Evolutionary conservation across 192 early-diverging fungal species (phyloP).

Genomic region (Podila epicladia): DNA sequence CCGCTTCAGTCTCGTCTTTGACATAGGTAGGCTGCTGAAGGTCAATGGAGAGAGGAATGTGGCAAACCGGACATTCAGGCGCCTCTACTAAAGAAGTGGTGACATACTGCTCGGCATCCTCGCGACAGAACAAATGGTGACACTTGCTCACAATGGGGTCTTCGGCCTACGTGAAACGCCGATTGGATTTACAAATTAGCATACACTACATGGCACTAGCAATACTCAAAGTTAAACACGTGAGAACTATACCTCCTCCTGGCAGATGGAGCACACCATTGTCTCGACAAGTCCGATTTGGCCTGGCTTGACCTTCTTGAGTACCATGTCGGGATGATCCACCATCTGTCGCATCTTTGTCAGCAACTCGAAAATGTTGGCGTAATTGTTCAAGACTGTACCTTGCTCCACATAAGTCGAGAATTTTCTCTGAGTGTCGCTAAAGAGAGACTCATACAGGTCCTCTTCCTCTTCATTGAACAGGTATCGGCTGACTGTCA

Average conservation of each 20-base stretch:
- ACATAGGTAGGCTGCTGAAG: slow-evolving; percentile 63
- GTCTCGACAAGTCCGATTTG: slow-evolving; percentile 67
- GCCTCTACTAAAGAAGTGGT: slow-evolving; percentile 35
- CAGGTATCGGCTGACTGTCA: slow-evolving; percentile 81
- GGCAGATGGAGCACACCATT: slow-evolving; percentile 84
- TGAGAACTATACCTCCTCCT: slow-evolving; percentile 67
- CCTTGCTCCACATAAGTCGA: slow-evolving; percentile 81
- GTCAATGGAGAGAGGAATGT: slow-evolving; percentile 78
- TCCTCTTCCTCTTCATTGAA: slow-evolving; percentile 94
- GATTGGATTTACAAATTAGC: background rate
- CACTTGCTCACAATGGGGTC: slow-evolving; percentile 86
- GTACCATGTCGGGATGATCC: slow-evolving; percentile 87
- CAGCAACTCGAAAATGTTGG: slow-evolving; percentile 92
- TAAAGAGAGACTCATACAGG: slow-evolving; percentile 84
- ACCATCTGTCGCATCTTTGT: slow-evolving; percentile 90
- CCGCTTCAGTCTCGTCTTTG: slow-evolving; percentile 52
- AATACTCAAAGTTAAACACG: background rate
- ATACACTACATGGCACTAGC: background rate
- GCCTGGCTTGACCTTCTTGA: slow-evolving; percentile 64
- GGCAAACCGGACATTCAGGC: slow-evolving; percentile 86
- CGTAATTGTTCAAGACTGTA: slow-evolving; percentile 93
- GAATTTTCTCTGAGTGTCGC: slow-evolving; percentile 79
- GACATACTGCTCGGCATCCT: slow-evolving; percentile 71
- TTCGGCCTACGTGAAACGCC: slow-evolving; percentile 58
- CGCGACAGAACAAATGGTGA: slow-evolving; percentile 92